Percentiles rank a stretch among this genome's conserved stretches.
phyloP scores from a whole-genome alignment of 768 basidiomycete genomes.

The Suillus subaureus region DNA sequence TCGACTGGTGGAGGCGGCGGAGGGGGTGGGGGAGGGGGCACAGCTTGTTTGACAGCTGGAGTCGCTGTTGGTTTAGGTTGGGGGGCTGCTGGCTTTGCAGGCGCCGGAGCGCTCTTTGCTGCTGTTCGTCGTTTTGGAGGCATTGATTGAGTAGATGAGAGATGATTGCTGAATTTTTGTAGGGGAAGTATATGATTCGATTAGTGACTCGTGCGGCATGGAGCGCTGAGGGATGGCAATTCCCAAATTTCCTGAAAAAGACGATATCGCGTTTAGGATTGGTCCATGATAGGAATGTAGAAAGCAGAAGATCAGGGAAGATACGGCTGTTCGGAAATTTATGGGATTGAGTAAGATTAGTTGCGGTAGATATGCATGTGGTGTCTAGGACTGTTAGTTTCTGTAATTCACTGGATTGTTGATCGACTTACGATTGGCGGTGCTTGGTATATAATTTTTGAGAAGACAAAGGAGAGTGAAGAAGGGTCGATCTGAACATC shows the following conservation, averaged over 20 bases:
- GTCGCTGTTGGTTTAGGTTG: slow-evolving; percentile 12
- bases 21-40: slow-evolving; percentile 9
- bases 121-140: slow-evolving; percentile 33
- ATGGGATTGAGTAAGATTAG: neutral
- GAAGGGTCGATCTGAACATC: neutral
- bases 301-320: slow-evolving; percentile 16
- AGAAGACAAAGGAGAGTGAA: neutral
- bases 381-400: too few relatives aligned
- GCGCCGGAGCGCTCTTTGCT: slow-evolving; percentile 18
- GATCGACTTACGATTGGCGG: too few relatives aligned
- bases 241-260: slow-evolving; percentile 24
- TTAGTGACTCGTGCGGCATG: slow-evolving; percentile 29
- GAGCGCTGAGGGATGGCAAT: slow-evolving; percentile 22
- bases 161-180: slow-evolving; percentile 1
- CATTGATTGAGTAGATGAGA: slow-evolving; percentile 15
- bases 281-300: slow-evolving; percentile 35
- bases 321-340: slow-evolving; percentile 20
- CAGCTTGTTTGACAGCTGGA: slow-evolving; percentile 15
- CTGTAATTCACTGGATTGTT: too few relatives aligned
- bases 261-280: slow-evolving; percentile 33
- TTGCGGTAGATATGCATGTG: too few relatives aligned
- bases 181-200: slow-evolving; percentile 20
- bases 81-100: slow-evolving; percentile 15
- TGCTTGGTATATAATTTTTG: neutral
- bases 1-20: slow-evolving; percentile 24